Evolutionary conservation across 345 rosid genomes (phyloP).

Genomic region (Citrus glauca): DNA sequence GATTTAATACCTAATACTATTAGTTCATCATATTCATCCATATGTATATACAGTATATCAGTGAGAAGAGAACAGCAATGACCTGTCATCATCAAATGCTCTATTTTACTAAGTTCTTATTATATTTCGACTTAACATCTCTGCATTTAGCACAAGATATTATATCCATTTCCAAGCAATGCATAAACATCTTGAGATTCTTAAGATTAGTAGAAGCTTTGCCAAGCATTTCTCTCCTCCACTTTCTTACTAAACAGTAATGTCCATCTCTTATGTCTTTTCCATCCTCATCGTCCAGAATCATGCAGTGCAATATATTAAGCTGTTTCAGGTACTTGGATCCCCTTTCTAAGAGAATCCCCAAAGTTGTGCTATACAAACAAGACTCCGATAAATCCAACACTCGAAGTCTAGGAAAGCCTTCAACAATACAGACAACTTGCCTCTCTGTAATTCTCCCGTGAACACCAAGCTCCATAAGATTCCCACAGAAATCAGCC

Average conservation of each 20-base stretch:
- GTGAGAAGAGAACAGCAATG: neutral
- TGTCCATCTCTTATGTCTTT: neutral
- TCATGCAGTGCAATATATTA: conserved; percentile 9
- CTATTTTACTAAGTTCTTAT: neutral
- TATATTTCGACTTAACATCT: neutral
- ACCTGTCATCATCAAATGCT: neutral
- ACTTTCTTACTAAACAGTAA: neutral
- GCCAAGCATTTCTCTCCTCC: conserved; percentile 1
- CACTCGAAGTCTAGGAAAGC: conserved; percentile 6
- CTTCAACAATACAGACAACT: neutral
- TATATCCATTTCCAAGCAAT: conserved; percentile 1
- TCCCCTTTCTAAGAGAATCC: conserved; percentile 1
- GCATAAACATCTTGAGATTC: conserved; percentile 2
- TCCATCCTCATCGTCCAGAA: conserved; percentile 11
- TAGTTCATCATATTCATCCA: neutral
- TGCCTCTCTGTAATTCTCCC: conserved; percentile 4
- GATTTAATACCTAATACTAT: neutral
- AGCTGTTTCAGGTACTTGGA: conserved; percentile 4
- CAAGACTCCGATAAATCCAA: conserved; percentile 7
- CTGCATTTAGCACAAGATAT: neutral
- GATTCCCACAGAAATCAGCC: conserved; percentile 4
- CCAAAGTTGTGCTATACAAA: neutral
- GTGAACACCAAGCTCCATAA: conserved; percentile 12
- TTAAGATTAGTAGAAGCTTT: neutral
- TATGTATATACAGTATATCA: too few species aligned